Evolutionary conservation across 192 early-diverging fungal genomes (phyloP).

Genomic region (Backusella westeae): DNA sequence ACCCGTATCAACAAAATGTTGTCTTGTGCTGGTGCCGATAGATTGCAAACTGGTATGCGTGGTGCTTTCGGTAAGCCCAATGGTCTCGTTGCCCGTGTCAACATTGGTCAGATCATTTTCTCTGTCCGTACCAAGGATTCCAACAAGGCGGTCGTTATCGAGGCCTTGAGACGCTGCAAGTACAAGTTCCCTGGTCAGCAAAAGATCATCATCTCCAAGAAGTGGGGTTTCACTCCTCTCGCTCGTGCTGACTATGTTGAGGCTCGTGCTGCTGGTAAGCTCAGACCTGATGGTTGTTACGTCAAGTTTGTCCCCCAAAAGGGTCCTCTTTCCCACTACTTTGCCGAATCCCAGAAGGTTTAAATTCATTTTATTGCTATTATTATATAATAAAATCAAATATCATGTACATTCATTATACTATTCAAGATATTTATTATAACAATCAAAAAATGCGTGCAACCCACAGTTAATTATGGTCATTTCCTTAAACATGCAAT

Average conservation of each 20-base stretch:
- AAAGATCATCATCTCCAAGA: constrained; percentile 99
- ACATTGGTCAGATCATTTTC: constrained; percentile 97
- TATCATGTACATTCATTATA: neutral
- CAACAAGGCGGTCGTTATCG: constrained; percentile 92
- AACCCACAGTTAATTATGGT: neutral
- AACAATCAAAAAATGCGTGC: neutral
- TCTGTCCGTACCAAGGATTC: constrained; percentile 94
- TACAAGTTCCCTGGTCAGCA: constrained; percentile 99
- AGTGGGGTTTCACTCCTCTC: constrained; percentile 99
- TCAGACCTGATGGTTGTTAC: constrained; percentile 92
- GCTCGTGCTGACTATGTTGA: constrained; percentile 87
- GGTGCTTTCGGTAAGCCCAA: constrained; percentile 98
- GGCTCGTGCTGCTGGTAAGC: constrained; percentile 67
- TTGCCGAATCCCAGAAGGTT: neutral
- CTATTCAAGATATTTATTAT: neutral
- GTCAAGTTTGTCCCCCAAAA: constrained; percentile 90
- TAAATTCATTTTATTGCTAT: neutral
- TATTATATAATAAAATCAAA: constrained; percentile 1
- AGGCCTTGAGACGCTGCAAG: constrained; percentile 88
- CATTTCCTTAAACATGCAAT: neutral
- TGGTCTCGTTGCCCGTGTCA: constrained; percentile 93
- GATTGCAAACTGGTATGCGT: constrained; percentile 99
- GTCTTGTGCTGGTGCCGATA: constrained; percentile 99
- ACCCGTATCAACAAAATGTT: constrained; percentile 99
- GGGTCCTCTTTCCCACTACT: constrained; percentile 65